Evolutionary conservation across 2,329 filamentous ascomycete species (phyloP), one percentile per base, ranked within the genome.

Genomic region (Sclerotinia glacialis): DNA sequence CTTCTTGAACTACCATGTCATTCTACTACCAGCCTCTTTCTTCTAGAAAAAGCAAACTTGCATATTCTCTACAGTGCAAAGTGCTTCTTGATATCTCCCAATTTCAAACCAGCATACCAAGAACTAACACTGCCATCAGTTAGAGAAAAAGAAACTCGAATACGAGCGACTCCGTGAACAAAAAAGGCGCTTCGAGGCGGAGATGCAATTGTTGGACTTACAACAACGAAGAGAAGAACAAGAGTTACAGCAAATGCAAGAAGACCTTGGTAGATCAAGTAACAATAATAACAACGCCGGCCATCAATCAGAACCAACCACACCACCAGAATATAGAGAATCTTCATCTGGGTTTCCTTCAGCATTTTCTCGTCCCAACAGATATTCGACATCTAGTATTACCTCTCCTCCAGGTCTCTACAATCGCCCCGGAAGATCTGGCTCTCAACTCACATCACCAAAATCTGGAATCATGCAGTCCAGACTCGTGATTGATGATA

Each of bases 271-370:
- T 52, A 81, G 85, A 70, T 83, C 83, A 67, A 80, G 78, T 74
- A 65, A 65, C 28, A 77, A 71, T 73, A 81, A 78, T 67, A 77
- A 83, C 73, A 71, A 63, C 60, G 66, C 67, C 49, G 91, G 91
- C 64, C 90, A 93, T 74, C 91, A 96, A 76, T 97, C 92, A 73
- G 94, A 98, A 79, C 95, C 95, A 21, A 97, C 95, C 2, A 99
- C 95, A 28, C 95, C 95, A 28, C 95, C 95, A 42, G 95, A 98
- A 78, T 94, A 95, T 78, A 89, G 88, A 73, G 92, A 96, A 71
- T 87, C 80, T 16, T 78, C 78, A 67, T 82, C 86, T 69, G 89
- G 89, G 53, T 94, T 96, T 74, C 88, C 90, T 66, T 88, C 87
- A 74, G 87, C 90, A 71, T 91, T 95, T 76, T 92, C 92, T 65